Base-by-base conservation (phyloP, 2,329 filamentous ascomycete genomes). In the Parastagonospora avenae region DNA sequence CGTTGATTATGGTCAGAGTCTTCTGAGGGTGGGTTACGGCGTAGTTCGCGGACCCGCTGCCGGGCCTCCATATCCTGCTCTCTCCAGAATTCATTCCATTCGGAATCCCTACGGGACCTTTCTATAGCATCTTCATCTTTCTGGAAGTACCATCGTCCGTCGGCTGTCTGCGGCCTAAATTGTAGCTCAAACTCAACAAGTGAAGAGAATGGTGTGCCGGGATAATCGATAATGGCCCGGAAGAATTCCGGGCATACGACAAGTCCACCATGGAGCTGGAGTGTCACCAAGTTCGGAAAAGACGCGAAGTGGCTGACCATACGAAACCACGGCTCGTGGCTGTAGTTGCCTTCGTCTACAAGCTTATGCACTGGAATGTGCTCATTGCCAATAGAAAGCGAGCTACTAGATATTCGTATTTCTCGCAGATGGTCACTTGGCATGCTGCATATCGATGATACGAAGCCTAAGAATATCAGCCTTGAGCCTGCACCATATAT, bases 61-160 rank as follows among this genome's bases (percentile, higher is more conserved):
- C 16, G 36, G 4, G 36, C 12, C 11, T 45, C 6, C 12, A 11
- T 24, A 24, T 16, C 19, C 10, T 42, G 14, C 30, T 36, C 31
- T 32, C 37, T 31, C 45, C 36, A 55, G 12, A 40, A 51, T 3
- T 42, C 32, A 8, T 41, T 24, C 4, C 36, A 40, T 16, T 45
- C 27, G 5, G 42, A 38, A 31, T 55, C 19, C 12, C 8, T 28
- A 27, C 16, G 39, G 2, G 48, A 36, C 5, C 32, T 33, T 7
- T 43, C 24, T 19, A 56, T 44, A 2, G 50, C 46, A 14, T 44
- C 29, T 11, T 50, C 42, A 19, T 53, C 50, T 8, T 32, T 30
- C 9, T 48, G 11, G 16, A 42, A 50, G 24, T 48, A 54, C 54
- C 50, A 57, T 39, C 50, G 30, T 24, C 50, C 54, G 38, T 57